Conservation (phyloP, 306 rosid species). For the Trichosanthes truncata region DNA sequence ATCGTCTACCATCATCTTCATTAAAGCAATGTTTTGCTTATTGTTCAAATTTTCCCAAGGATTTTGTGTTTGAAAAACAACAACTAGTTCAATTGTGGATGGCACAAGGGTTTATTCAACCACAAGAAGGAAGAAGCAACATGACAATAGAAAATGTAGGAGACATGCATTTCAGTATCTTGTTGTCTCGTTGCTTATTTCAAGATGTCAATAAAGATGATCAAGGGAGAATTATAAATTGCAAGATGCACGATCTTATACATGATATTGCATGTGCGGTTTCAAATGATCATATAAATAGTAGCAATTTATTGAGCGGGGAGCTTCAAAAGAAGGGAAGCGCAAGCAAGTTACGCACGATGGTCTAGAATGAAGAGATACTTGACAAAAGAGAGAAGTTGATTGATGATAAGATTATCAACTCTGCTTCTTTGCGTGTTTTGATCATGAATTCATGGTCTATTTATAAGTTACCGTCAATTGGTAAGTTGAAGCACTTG, state of each 20-base stretch:
- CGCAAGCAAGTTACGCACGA: background rate
- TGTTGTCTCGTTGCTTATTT: background rate
- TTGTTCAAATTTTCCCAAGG: slow-evolving; percentile 12
- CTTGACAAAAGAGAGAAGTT: background rate
- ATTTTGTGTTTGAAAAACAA: background rate
- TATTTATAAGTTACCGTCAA: background rate
- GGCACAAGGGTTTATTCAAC: slow-evolving; percentile 11
- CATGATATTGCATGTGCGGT: slow-evolving; percentile 7
- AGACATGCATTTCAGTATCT: background rate
- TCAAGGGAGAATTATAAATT: background rate
- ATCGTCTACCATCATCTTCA: background rate
- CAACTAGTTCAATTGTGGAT: slow-evolving; percentile 4
- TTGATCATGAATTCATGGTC: background rate
- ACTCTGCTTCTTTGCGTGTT: background rate
- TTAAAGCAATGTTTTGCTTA: slow-evolving; percentile 18
- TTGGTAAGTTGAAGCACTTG: background rate
- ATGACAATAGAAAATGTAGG: background rate
- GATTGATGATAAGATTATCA: background rate
- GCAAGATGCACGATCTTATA: slow-evolving; percentile 17
- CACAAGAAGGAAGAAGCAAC: background rate
- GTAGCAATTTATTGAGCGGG: background rate
- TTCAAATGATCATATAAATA: background rate
- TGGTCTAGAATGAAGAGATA: fast-evolving
- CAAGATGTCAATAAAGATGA: background rate
- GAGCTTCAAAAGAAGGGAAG: background rate